Conservation (phyloP, 768 basidiomycete species). For the Boletales sp. region DNA sequence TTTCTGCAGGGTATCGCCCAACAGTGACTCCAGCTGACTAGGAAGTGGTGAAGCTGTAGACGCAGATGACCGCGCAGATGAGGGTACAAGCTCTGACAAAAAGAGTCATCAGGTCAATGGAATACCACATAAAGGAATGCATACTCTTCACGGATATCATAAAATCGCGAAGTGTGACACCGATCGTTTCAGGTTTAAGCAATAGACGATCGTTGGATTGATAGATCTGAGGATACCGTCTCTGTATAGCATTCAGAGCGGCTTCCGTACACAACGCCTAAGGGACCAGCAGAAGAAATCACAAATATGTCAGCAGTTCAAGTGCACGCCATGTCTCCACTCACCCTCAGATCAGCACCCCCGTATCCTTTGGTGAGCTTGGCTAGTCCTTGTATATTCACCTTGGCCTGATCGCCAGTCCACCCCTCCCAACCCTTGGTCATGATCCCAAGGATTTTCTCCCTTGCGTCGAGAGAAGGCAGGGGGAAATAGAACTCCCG, state of each 20-base stretch:
- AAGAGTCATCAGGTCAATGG: constrained; percentile 1
- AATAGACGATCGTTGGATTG: constrained; percentile 82
- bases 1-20: constrained; percentile 62
- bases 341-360: constrained; percentile 90
- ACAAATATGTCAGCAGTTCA: constrained; percentile 1
- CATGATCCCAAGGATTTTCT: constrained; percentile 88
- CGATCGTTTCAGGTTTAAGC: constrained; percentile 82
- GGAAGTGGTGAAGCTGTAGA: constrained; percentile 86
- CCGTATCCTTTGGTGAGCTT: constrained; percentile 96
- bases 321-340: constrained; percentile 20
- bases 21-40: constrained; percentile 74
- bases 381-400: constrained; percentile 63
- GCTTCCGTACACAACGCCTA: constrained; percentile 96
- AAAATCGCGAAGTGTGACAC: constrained; percentile 84
- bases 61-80: constrained; percentile 87
- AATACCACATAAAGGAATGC: constrained; percentile 18
- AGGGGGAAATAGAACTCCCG: constrained; percentile 97
- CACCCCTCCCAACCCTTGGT: constrained; percentile 88
- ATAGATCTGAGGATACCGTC: constrained; percentile 97
- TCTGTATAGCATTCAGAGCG: constrained; percentile 91
- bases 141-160: constrained; percentile 96
- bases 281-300: background rate
- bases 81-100: constrained; percentile 81
- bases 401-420: constrained; percentile 49
- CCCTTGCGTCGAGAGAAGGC: constrained; percentile 78